Base-by-base conservation (phyloP, 345 rosid species). In the Brassica incana region DNA sequence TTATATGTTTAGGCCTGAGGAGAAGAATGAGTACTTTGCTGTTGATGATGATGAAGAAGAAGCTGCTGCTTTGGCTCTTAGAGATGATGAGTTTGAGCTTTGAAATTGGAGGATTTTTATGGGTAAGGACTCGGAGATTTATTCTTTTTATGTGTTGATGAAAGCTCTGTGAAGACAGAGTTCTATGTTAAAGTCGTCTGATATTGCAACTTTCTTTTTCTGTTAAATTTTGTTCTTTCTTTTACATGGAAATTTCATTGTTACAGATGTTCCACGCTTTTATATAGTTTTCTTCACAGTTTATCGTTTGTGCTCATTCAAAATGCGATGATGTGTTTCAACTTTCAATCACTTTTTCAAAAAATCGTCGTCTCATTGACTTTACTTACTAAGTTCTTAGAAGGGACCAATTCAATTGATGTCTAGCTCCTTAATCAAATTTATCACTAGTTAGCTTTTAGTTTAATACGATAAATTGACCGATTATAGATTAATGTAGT, bases 21-120 rank as follows among this genome's bases (percentile, higher is more conserved):
- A 90, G 88, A 95, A 81, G 87, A 95, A 95, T 61, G 97, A 93
- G 78, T 93, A 90, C 80, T 89, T 95, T 83, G 88, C 78, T 77
- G 83, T 95, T 67, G 98, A 89, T 50, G 98, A 90, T 65, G 97
- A 93, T 79, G 98, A 91, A 72, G 98, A 95, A 78, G 97, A 92
- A 82, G 96, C 95, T 77, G 91, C 98, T 2, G 97, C 90, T 67
- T 32, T 86, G 74, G 95, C 97, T 1, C 87, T 90, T 5, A 85
- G 84, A 63, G 92, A 91, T 9, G 97, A 92, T 74, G 97, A 91
- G 78, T 94, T 91, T 63, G 98, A 94, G 89, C 93, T 94, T 71
- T 92, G 85, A 54, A 50, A 18, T 29, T 71, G 76, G 76, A 68
- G 58, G 64, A 20, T 45, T 43, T 25, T 78, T 59, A 58, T 52